Evolutionary conservation across 805 yeast species (phyloP).

Genomic region (Helenozyma baotianmanensis): DNA sequence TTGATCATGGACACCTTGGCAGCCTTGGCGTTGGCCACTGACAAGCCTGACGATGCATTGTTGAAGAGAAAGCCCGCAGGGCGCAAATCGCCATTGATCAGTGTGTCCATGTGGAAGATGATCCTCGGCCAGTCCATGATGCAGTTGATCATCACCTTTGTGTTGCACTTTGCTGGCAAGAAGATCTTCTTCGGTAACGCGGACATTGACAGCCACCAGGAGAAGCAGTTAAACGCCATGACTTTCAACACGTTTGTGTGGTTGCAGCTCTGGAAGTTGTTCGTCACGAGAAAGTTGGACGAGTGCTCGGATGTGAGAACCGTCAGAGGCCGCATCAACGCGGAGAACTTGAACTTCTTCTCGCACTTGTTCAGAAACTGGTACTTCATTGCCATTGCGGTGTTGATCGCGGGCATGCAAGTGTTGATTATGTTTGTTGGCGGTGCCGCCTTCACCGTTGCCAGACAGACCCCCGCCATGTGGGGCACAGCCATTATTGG

Average conservation of each 20-base stretch:
- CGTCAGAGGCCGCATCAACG: slow-evolving; percentile 54
- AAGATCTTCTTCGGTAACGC: slow-evolving; percentile 46
- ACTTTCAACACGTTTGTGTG: slow-evolving; percentile 96
- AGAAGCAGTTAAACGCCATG: slow-evolving; percentile 67
- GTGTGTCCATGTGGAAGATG: slow-evolving; percentile 98
- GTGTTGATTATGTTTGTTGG: slow-evolving; percentile 93
- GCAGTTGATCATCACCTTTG: slow-evolving; percentile 78
- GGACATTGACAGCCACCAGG: slow-evolving; percentile 38
- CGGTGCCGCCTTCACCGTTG: slow-evolving; percentile 88
- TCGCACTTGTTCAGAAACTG: slow-evolving; percentile 77
- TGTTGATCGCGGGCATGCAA: slow-evolving; percentile 79
- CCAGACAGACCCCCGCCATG: slow-evolving; percentile 73
- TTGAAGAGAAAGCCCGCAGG: slow-evolving; percentile 82
- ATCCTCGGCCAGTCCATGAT: slow-evolving; percentile 78
- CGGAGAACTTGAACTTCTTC: slow-evolving; percentile 73
- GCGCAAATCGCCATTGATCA: slow-evolving; percentile 70
- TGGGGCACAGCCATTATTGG: slow-evolving; percentile 87
- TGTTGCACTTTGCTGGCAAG: slow-evolving; percentile 74
- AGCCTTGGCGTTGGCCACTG: slow-evolving; percentile 95
- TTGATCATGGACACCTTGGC: slow-evolving; percentile 98
- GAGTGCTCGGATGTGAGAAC: slow-evolving; percentile 68
- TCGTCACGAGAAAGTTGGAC: slow-evolving; percentile 87
- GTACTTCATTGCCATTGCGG: slow-evolving; percentile 71
- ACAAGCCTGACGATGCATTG: slow-evolving; percentile 83
- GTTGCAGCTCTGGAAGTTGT: slow-evolving; percentile 92